These are phyloP conservation scores for Starmerella floris DNA, from an alignment of 805 yeast species.

Conservation along the genomic window DNA sequence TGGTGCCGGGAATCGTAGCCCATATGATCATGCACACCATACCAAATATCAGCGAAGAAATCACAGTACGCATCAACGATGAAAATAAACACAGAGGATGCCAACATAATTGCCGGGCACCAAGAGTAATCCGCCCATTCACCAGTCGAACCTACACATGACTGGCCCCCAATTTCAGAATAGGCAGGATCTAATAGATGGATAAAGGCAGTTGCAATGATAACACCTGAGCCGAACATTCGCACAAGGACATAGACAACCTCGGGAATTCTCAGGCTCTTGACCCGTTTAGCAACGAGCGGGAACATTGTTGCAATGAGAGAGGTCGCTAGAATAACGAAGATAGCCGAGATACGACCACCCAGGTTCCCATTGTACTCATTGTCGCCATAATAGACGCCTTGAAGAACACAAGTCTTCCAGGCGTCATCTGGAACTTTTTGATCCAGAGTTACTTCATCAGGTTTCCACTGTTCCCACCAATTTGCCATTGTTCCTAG, in stretches of 20 bases:
- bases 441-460: conserved; percentile 23
- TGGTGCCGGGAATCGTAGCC: conserved; percentile 8
- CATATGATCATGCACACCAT: conserved; percentile 18
- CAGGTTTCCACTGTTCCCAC: conserved; percentile 24
- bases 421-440: conserved; percentile 29
- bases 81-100: conserved; percentile 36
- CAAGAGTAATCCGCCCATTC: conserved; percentile 42
- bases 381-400: conserved; percentile 31
- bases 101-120: conserved; percentile 42
- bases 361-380: conserved; percentile 36
- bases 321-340: conserved; percentile 44
- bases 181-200: conserved; percentile 41
- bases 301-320: conserved; percentile 37
- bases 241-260: conserved; percentile 26
- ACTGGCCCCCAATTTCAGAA: conserved; percentile 24
- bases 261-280: conserved; percentile 23
- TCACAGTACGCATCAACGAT: conserved; percentile 38
- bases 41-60: conserved; percentile 28
- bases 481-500: conserved; percentile 7
- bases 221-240: conserved; percentile 65
- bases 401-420: conserved; percentile 33
- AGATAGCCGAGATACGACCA: conserved; percentile 43
- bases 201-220: conserved; percentile 61
- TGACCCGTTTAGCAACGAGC: conserved; percentile 23
- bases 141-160: conserved; percentile 35